These are phyloP conservation scores for Gloeophyllum trabeum DNA, from an alignment of 768 basidiomycete genomes.

Conservation along the genomic window DNA sequence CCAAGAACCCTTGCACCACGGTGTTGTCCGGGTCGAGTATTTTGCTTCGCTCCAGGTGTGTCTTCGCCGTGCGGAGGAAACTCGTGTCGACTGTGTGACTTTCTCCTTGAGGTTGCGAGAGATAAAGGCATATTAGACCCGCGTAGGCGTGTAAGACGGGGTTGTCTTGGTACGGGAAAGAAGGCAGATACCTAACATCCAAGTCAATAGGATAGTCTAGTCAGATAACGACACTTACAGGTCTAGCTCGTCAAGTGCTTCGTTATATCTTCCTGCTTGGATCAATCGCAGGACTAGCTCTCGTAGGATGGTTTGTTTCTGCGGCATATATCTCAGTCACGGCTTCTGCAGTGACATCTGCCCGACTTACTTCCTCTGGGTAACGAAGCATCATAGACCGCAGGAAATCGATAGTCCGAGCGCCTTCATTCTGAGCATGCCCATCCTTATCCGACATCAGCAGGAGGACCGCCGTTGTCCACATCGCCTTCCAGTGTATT, in stretches of 20 bases:
- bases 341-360: slow-evolving; percentile 1
- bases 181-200: slow-evolving; percentile 61
- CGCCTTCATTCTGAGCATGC: no score
- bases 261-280: slow-evolving; percentile 38
- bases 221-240: slow-evolving; percentile 38
- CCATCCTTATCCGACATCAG: no score
- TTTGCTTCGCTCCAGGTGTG: slow-evolving; percentile 55
- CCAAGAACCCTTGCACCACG: slow-evolving; percentile 40
- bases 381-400: slow-evolving; percentile 61
- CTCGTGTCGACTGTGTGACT: slow-evolving; percentile 16
- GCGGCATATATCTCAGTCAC: slow-evolving; percentile 3
- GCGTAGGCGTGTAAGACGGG: slow-evolving; percentile 75
- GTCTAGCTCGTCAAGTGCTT: slow-evolving; percentile 79
- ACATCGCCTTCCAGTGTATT: slow-evolving; percentile 61
- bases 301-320: slow-evolving; percentile 69
- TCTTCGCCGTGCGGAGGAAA: slow-evolving; percentile 42
- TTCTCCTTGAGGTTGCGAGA: slow-evolving; percentile 34
- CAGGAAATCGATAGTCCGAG: slow-evolving; percentile 45
- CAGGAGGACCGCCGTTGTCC: slow-evolving; percentile 59
- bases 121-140: slow-evolving; percentile 58
- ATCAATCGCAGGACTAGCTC: slow-evolving; percentile 68
- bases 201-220: slow-evolving; percentile 4
- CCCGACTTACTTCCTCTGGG: slow-evolving; percentile 54
- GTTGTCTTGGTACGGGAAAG: slow-evolving; percentile 81
- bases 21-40: slow-evolving; percentile 45